These are phyloP conservation scores for Combretum micranthum DNA, from an alignment of 345 rosid genomes.

Conservation along the genomic window DNA sequence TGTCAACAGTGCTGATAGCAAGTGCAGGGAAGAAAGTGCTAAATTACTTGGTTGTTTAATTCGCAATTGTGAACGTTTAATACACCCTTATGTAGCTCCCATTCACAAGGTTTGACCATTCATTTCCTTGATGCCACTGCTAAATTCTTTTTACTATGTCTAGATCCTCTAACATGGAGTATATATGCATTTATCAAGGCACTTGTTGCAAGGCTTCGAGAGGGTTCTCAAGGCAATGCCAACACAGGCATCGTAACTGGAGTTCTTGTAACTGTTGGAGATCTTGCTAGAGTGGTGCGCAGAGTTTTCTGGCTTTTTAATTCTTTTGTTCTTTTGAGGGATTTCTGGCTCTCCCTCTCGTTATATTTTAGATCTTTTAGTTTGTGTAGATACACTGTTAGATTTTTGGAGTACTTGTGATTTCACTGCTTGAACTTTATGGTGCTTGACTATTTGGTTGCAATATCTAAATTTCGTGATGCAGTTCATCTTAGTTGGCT, in stretches of 20 bases:
- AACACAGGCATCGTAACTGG: conserved; percentile 85
- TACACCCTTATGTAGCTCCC: conserved; percentile 90
- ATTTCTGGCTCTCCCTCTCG: background rate
- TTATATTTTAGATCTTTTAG: background rate
- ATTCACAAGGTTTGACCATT: conserved; percentile 71
- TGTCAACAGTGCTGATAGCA: conserved; percentile 95
- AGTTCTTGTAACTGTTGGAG: conserved; percentile 96
- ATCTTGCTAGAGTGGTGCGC: conserved; percentile 99
- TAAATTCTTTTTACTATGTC: too few relatives aligned
- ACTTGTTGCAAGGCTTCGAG: conserved; percentile 84
- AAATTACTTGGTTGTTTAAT: conserved; percentile 95
- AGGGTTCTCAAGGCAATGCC: conserved; percentile 78
- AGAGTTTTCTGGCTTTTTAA: conserved; percentile 7
- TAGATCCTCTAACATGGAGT: too few relatives aligned
- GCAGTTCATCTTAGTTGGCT: too few relatives aligned
- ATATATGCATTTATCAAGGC: conserved; percentile 47
- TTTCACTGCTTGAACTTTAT: too few relatives aligned
- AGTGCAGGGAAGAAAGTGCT: conserved; percentile 97
- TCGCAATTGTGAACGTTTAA: conserved; percentile 86
- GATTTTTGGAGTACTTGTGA: too few relatives aligned
- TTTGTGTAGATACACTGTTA: too few relatives aligned
- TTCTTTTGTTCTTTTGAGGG: background rate
- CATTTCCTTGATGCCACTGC: background rate
- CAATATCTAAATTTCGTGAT: too few relatives aligned
- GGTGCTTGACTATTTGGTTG: too few relatives aligned